Evolutionary conservation across 2,329 filamentous ascomycete species (phyloP).

Genomic region (Cephalotrichum gorgonifer): DNA sequence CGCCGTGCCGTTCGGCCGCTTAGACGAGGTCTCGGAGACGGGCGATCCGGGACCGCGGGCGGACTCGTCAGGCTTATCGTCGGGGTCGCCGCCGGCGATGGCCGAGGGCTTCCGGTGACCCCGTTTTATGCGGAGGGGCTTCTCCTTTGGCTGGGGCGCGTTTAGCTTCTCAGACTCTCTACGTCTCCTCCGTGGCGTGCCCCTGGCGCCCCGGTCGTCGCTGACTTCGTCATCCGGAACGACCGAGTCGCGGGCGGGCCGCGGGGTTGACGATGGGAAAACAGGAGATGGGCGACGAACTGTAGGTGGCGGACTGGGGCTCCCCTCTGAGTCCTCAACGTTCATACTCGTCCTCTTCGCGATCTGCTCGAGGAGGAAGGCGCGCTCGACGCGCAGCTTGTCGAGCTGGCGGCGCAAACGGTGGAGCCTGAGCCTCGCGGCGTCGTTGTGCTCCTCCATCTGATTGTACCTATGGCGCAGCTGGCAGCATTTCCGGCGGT

Average conservation of each 20-base stretch:
- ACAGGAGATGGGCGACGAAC: conserved; percentile 34
- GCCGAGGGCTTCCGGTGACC: conserved; percentile 54
- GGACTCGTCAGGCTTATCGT: conserved; percentile 30
- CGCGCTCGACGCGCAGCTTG: conserved; percentile 81
- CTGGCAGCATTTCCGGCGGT: conserved; percentile 92
- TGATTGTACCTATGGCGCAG: conserved; percentile 85
- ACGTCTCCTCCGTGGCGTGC: too few relatives aligned
- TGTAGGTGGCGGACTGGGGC: conserved; percentile 69
- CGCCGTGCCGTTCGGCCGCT: too few relatives aligned
- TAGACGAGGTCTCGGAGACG: conserved; percentile 14
- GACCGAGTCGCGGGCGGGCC: background rate
- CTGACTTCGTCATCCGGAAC: background rate
- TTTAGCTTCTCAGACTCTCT: background rate
- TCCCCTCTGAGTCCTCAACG: conserved; percentile 69
- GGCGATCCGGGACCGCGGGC: conserved; percentile 1
- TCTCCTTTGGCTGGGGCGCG: conserved; percentile 57
- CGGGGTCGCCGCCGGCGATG: conserved; percentile 32
- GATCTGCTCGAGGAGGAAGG: conserved; percentile 63
- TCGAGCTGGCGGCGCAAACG: conserved; percentile 78
- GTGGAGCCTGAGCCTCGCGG: conserved; percentile 65
- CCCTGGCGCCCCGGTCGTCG: background rate
- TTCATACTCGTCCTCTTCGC: conserved; percentile 64
- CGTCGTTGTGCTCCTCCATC: conserved; percentile 85
- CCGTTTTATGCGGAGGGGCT: conserved; percentile 65
- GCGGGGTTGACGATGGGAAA: background rate